phyloP scores from a whole-genome alignment of 1,284 basidiomycete genomes.

The Somion occarium region DNA sequence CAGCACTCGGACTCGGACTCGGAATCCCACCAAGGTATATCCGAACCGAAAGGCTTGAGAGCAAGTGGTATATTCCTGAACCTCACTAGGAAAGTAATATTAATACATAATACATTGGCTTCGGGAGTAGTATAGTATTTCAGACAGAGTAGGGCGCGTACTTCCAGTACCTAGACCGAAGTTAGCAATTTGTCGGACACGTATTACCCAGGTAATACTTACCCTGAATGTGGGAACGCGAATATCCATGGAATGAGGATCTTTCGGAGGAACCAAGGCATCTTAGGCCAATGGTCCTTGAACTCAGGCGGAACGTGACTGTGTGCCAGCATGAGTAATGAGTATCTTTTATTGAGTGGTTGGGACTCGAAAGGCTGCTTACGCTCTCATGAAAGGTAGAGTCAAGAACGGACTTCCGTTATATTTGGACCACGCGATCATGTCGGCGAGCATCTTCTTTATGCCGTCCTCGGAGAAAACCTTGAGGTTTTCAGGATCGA shows the following conservation, averaged over 20 bases:
- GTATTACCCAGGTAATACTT: no score
- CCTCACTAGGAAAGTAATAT: no score
- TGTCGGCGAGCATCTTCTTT: constrained; percentile 19
- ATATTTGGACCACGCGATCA: constrained; percentile 28
- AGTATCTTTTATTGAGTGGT: background rate
- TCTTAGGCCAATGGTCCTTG: constrained; percentile 31
- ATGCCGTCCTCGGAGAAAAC: constrained; percentile 28
- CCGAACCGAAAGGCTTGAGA: no score
- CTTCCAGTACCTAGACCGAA: constrained; percentile 5
- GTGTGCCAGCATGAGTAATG: background rate
- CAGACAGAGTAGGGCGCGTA: constrained; percentile 2
- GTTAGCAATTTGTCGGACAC: no score
- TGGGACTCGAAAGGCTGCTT: constrained; percentile 5
- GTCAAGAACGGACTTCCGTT: constrained; percentile 28
- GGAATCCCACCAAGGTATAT: no score
- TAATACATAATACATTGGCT: no score
- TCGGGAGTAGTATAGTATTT: no score
- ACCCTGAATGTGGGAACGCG: constrained; percentile 31
- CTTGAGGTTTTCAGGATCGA: constrained; percentile 27
- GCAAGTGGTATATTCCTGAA: no score
- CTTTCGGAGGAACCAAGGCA: constrained; percentile 35
- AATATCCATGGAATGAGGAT: constrained; percentile 31
- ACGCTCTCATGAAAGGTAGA: constrained; percentile 34
- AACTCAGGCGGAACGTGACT: constrained; percentile 33
- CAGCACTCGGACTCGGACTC: no score